These are phyloP conservation scores for Curvularia lunata DNA, from an alignment of 2,329 filamentous ascomycete species.

Conservation along the genomic window DNA sequence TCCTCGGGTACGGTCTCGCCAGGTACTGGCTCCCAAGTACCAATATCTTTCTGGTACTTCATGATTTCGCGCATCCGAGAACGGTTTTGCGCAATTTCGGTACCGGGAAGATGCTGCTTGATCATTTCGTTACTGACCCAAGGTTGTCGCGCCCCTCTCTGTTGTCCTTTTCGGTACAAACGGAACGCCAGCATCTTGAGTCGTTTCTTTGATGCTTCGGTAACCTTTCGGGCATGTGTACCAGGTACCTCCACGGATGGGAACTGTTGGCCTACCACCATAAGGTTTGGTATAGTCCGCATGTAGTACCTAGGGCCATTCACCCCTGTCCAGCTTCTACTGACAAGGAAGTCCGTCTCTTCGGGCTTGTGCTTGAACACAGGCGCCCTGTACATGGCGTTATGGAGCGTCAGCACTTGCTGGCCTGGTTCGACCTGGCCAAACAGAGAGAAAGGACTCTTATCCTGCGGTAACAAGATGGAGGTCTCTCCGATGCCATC, in stretches of 20 bases:
- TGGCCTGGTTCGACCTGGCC: slow-evolving; percentile 91
- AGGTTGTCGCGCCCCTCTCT: slow-evolving; percentile 73
- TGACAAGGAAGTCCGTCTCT: slow-evolving; percentile 82
- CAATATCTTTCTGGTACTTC: slow-evolving; percentile 83
- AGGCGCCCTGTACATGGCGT: slow-evolving; percentile 92
- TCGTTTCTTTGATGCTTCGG: slow-evolving; percentile 94
- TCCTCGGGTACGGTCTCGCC: slow-evolving; percentile 81
- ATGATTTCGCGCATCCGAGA: slow-evolving; percentile 98
- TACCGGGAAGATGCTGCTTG: slow-evolving; percentile 81
- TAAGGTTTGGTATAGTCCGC: slow-evolving; percentile 88
- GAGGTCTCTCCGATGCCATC: slow-evolving; percentile 78
- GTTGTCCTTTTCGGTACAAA: slow-evolving; percentile 77
- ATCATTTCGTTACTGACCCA: slow-evolving; percentile 75
- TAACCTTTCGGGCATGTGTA: slow-evolving; percentile 92
- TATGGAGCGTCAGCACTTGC: slow-evolving; percentile 88
- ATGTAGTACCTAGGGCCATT: slow-evolving; percentile 82
- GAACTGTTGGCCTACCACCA: slow-evolving; percentile 90
- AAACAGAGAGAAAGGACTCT: slow-evolving; percentile 94
- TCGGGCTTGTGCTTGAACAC: slow-evolving; percentile 86
- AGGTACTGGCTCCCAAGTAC: slow-evolving; percentile 77
- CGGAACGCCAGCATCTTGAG: slow-evolving; percentile 96
- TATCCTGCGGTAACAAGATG: slow-evolving; percentile 88
- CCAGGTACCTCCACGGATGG: slow-evolving; percentile 91
- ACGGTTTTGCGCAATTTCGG: slow-evolving; percentile 91
- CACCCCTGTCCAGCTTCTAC: slow-evolving; percentile 79